These are phyloP conservation scores for Tulasnella sp. DNA, from an alignment of 768 basidiomycete genomes.

Conservation along the genomic window DNA sequence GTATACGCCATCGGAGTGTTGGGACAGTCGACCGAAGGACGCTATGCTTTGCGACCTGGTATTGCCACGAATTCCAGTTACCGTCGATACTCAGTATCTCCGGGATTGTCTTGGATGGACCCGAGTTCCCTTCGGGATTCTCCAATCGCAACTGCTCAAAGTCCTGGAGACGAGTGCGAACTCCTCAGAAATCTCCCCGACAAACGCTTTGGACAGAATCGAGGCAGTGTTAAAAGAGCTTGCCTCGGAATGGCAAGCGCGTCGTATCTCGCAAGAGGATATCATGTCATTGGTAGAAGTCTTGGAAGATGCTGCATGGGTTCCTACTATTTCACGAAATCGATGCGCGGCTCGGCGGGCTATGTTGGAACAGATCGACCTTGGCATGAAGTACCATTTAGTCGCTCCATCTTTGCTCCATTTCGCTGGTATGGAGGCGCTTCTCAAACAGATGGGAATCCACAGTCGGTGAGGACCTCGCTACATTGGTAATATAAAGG, in stretches of 20 bases:
- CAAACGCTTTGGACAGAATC: background rate
- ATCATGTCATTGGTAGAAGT: background rate
- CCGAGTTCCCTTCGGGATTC: background rate
- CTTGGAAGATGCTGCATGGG: background rate
- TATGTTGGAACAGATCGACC: background rate
- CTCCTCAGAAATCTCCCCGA: background rate
- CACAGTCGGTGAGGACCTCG: background rate
- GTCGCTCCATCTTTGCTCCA: background rate
- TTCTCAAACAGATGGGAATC: background rate
- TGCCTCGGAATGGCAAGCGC: background rate
- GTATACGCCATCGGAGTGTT: background rate
- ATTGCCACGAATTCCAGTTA: background rate
- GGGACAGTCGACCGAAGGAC: background rate
- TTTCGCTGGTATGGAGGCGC: background rate
- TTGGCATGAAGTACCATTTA: background rate
- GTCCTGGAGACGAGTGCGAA: background rate
- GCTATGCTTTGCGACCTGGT: background rate
- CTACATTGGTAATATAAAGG: background rate
- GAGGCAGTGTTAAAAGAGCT: background rate
- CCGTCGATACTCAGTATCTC: background rate
- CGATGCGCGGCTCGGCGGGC: background rate
- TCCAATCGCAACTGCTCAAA: background rate
- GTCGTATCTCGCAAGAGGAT: background rate
- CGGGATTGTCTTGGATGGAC: conserved; percentile 1
- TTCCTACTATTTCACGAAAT: background rate